Evolutionary conservation across 257 asterid genomes (phyloP).

Genomic region (Solanum microdontum): DNA sequence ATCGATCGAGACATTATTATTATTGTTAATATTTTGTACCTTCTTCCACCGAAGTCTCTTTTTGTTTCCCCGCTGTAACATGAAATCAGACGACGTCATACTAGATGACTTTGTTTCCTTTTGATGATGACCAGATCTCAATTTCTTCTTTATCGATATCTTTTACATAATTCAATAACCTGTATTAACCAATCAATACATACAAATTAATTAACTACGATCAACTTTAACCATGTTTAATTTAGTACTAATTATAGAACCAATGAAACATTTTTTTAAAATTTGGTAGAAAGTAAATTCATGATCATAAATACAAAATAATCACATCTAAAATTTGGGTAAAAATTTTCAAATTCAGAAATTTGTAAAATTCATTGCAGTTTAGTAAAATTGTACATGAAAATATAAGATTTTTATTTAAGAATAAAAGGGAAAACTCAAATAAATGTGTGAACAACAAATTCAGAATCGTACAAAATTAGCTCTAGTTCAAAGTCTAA

Average conservation of each 20-base stretch:
- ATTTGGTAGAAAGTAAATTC: not conserved
- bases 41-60: constrained; percentile 80
- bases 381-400: not conserved
- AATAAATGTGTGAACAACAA: not conserved
- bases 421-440: not conserved
- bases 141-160: constrained; percentile 56
- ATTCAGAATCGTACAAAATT: not conserved
- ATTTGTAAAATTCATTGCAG: not conserved
- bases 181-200: not conserved
- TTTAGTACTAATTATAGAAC: not conserved
- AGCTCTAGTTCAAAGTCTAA: not conserved
- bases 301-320: not conserved
- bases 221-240: constrained; percentile 1
- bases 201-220: constrained; percentile 12
- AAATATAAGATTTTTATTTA: not conserved
- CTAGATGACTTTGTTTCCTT: constrained; percentile 30
- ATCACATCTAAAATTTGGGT: not conserved
- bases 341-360: not conserved
- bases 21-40: constrained; percentile 18
- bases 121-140: constrained; percentile 16
- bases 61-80: constrained; percentile 79
- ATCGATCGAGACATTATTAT: constrained; percentile 24
- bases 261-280: not conserved
- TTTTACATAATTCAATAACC: constrained; percentile 16
- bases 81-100: constrained; percentile 60